These are phyloP conservation scores for Rubia yunnanensis DNA, from an alignment of 257 asterid genomes.

Conservation along the genomic window DNA sequence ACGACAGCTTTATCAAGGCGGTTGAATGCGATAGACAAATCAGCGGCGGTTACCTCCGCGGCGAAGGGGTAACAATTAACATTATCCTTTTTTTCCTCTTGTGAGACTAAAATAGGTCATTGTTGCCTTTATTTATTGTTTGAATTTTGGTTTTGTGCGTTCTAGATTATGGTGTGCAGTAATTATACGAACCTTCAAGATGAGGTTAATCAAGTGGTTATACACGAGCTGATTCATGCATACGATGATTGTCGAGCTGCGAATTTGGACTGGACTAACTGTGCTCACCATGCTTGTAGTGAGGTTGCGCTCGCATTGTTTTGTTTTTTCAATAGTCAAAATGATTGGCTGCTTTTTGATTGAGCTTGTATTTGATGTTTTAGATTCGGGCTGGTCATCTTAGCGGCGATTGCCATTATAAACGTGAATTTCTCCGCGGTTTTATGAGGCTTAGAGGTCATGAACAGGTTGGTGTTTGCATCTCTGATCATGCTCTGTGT, in stretches of 20 bases:
- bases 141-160: neutral
- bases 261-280: conserved; percentile 69
- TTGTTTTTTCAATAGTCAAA: neutral
- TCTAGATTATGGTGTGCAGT: conserved; percentile 60
- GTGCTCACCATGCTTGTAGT: conserved; percentile 90
- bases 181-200: conserved; percentile 71
- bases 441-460: conserved; percentile 58
- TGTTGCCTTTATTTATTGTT: neutral
- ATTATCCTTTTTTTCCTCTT: neutral
- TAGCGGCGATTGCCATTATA: conserved; percentile 90
- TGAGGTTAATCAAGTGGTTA: conserved; percentile 80
- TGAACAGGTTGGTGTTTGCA: conserved; percentile 41
- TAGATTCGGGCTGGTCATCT: conserved; percentile 90
- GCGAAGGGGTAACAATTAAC: conserved; percentile 52
- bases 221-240: conserved; percentile 95
- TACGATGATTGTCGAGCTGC: conserved; percentile 85
- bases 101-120: neutral
- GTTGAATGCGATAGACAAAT: conserved; percentile 27
- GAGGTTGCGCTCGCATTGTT: conserved; percentile 37
- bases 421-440: conserved; percentile 82
- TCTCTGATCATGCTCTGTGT: neutral
- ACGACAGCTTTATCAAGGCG: conserved; percentile 56
- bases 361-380: neutral
- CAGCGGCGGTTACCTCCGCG: conserved; percentile 56
- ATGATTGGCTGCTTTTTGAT: neutral